Conservation (phyloP, 2,329 filamentous ascomycete species). For the Apiospora saccharicola region DNA sequence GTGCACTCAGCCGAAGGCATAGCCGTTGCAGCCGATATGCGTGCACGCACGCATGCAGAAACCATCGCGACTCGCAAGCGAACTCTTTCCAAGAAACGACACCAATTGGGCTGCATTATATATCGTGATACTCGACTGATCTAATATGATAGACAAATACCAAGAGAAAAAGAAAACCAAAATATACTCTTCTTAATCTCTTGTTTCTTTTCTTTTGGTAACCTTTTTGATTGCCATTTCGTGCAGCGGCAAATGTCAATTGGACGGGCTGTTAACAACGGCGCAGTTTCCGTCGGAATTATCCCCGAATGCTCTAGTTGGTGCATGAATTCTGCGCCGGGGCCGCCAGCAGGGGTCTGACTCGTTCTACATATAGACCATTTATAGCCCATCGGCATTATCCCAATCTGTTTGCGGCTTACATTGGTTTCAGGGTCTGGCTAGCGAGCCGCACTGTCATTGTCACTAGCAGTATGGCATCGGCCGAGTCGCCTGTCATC, state of each 20-base stretch:
- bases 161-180: neutral
- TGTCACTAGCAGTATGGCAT: neutral
- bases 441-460: neutral
- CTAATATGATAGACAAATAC: neutral
- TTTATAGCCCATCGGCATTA: neutral
- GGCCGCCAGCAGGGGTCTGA: neutral
- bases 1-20: neutral
- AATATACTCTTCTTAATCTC: neutral
- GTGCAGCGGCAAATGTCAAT: no score
- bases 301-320: neutral
- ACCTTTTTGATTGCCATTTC: neutral
- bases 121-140: neutral
- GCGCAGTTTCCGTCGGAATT: neutral
- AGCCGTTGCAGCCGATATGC: conserved; percentile 2
- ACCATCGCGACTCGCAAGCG: neutral
- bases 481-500: neutral
- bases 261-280: neutral
- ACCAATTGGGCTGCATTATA: neutral
- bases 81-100: neutral
- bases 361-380: neutral
- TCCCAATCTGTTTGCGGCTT: neutral
- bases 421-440: neutral
- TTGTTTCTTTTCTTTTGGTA: no score
- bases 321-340: neutral
- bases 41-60: neutral